A percentile compares a stretch with the other conserved stretches of the same genome.
phyloP scores from a whole-genome alignment of 495 filamentous ascomycete species.

The Aspergillus kassunensis region DNA sequence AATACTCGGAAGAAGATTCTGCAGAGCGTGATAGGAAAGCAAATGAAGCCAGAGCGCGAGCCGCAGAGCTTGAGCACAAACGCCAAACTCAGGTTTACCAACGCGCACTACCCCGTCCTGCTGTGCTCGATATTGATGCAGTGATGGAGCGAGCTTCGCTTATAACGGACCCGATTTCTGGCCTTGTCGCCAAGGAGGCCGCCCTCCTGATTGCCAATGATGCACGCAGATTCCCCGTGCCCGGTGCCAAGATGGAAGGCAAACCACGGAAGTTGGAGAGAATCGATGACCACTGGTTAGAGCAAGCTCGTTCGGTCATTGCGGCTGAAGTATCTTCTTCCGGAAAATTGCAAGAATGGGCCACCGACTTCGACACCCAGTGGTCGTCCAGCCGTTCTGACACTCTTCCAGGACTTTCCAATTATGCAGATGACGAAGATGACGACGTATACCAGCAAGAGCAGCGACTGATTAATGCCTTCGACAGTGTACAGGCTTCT shows the following conservation, averaged over 20 bases:
- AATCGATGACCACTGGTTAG: conserved; percentile 67
- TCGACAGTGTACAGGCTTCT: conserved; percentile 60
- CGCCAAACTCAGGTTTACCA: conserved; percentile 89
- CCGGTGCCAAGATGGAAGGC: conserved; percentile 60
- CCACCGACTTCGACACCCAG: conserved; percentile 54
- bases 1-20: conserved; percentile 74
- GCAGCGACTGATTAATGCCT: conserved; percentile 46
- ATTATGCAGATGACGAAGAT: conserved; percentile 68
- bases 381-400: conserved; percentile 64
- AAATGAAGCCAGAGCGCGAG: conserved; percentile 61
- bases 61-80: conserved; percentile 70
- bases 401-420: conserved; percentile 68
- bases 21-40: conserved; percentile 75
- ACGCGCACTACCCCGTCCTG: conserved; percentile 73
- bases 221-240: conserved; percentile 66
- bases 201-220: conserved; percentile 78
- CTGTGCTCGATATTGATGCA: conserved; percentile 63
- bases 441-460: conserved; percentile 34
- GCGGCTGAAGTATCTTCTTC: conserved; percentile 64
- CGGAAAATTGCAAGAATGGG: conserved; percentile 52
- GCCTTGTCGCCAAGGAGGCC: conserved; percentile 67
- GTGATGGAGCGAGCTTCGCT: conserved; percentile 57
- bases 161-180: conserved; percentile 51
- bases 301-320: conserved; percentile 72
- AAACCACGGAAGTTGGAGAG: conserved; percentile 55